A percentile compares a stretch with the other conserved stretches of the same genome.
phyloP scores from a whole-genome alignment of 306 rosid genomes.

The Malus fusca region DNA sequence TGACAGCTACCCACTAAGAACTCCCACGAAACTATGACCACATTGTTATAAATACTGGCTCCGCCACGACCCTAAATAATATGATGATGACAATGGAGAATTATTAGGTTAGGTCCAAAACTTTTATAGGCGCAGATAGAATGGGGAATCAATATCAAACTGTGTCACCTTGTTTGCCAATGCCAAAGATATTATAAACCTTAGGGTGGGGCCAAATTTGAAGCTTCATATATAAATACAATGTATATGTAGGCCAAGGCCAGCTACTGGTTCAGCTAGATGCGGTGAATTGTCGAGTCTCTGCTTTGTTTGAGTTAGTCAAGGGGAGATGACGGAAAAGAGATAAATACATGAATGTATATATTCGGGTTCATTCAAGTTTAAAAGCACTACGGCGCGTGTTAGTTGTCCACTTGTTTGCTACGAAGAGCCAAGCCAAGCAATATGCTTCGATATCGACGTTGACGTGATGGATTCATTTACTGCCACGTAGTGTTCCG shows the following conservation, averaged over 20 bases:
- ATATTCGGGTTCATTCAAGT: too few relatives aligned
- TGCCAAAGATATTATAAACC: background rate
- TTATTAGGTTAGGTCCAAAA: background rate
- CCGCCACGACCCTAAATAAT: too few relatives aligned
- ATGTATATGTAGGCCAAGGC: background rate
- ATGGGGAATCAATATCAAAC: too few relatives aligned
- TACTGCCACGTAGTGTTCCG: background rate
- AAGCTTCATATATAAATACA: background rate
- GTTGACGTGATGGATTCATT: background rate
- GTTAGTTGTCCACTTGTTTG: background rate
- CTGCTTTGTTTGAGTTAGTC: background rate
- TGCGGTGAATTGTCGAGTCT: background rate
- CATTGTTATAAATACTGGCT: too few relatives aligned
- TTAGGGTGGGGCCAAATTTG: background rate
- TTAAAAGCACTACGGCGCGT: rapidly evolving
- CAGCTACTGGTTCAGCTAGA: background rate
- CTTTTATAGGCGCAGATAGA: background rate
- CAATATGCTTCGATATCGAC: background rate
- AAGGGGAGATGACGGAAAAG: background rate
- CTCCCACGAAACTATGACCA: too few relatives aligned
- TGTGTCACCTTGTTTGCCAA: background rate
- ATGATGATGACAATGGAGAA: background rate
- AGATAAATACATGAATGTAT: too few relatives aligned
- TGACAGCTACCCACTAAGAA: too few relatives aligned
- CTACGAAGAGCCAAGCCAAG: background rate